Conservation (phyloP, 306 rosid species). For the Acacia confusa region DNA sequence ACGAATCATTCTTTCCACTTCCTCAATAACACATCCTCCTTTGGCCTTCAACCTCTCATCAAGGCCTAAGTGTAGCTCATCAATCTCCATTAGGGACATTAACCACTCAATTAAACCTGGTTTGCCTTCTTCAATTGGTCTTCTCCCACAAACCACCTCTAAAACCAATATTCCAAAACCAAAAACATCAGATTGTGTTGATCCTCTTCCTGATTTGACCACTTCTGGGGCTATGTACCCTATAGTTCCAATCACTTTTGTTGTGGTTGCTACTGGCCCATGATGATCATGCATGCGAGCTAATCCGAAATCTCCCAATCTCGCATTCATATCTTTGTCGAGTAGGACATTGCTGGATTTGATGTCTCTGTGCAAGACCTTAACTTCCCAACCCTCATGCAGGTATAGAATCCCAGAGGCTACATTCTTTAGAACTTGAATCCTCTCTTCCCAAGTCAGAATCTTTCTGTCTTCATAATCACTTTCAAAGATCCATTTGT, state of each 20-base stretch:
- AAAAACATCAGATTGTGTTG: conserved; percentile 42
- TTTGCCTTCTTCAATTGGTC: conserved; percentile 42
- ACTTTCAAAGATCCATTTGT: conserved; percentile 46
- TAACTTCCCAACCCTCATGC: conserved; percentile 58
- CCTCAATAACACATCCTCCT: conserved; percentile 24
- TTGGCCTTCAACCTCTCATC: conserved; percentile 40
- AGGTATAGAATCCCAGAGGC: conserved; percentile 51
- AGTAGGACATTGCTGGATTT: conserved; percentile 54
- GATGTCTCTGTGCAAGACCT: conserved; percentile 58
- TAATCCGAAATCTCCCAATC: conserved; percentile 49
- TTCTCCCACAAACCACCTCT: conserved; percentile 46
- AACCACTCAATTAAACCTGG: conserved; percentile 44
- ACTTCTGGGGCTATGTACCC: conserved; percentile 57
- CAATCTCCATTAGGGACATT: conserved; percentile 39
- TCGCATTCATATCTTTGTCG: conserved; percentile 55
- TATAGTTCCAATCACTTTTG: conserved; percentile 45
- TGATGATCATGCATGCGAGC: conserved; percentile 45
- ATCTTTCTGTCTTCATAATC: conserved; percentile 8
- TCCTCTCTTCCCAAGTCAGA: conserved; percentile 51
- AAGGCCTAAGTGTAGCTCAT: conserved; percentile 30
- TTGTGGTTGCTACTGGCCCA: conserved; percentile 31
- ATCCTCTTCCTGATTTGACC: conserved; percentile 37
- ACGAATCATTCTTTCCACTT: conserved; percentile 43
- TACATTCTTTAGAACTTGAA: conserved; percentile 43
- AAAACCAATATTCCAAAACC: conserved; percentile 49